Base-by-base conservation (phyloP, 2,329 filamentous ascomycete genomes). In the Verticillium isaacii region DNA sequence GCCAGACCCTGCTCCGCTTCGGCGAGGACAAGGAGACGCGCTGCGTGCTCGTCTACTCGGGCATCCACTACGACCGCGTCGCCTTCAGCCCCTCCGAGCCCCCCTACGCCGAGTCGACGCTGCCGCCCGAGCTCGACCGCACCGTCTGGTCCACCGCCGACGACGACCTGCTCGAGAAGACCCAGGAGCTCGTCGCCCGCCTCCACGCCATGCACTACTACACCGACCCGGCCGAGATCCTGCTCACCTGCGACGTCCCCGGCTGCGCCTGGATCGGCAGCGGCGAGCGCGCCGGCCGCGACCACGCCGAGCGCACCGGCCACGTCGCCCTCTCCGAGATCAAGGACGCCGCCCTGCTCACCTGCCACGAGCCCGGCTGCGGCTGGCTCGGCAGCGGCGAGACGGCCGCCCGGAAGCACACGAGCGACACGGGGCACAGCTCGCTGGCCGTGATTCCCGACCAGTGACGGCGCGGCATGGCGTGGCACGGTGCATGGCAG, bases 1-100 rank as follows among this genome's bases (percentile, higher is more conserved):
- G 70, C 0, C 71, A 75, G 64, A 74, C 68, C 37, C 65, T 77
- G 7, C 75, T 78, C 69, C 85, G 85, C 5, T 96, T 94, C 76
- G 96, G 96, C 66, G 91, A 95, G 71, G 86, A 87, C 1, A 85
- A 85, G 60, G 74, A 78, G 37, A 85, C 83, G 50, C 83, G 92
- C 7, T 93, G 91, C 70, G 87, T 97, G 32, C 79, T 97, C 29
- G 88, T 97, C 0, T 97, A 97, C 75, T 94, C 90, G 0, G 93
- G 93, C 2, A 95, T 97, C 58, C 93, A 97, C 73, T 97, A 97
- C 76, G 94, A 97, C 74, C 89, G 91, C 7, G 89, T 97, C 63
- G 92, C 91, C 1, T 86, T 96, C 66, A 88, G 87, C 19, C 86
- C 84, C 45, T 87, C 81, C 25, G 83, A 81, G 65, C 82, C 76